Percentiles rank a stretch among this genome's conserved stretches.
phyloP scores from a whole-genome alignment of 164 flowering plant species.

The Berberis vulgaris region DNA sequence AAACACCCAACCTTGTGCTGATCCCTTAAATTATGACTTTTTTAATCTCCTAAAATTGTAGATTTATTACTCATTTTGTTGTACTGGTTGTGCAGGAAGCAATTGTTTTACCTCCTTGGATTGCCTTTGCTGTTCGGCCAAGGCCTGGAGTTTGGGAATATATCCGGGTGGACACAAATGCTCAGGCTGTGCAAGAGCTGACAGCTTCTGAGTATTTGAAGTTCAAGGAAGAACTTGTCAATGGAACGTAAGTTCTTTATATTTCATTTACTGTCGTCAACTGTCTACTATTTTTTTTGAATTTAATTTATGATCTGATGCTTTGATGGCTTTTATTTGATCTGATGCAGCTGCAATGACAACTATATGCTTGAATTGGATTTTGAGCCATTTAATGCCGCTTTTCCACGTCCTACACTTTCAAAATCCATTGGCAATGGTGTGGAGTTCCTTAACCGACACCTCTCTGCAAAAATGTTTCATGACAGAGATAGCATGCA shows the following conservation, averaged over 20 bases:
- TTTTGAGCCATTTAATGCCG: slow-evolving; percentile 87
- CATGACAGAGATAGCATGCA: slow-evolving; percentile 88
- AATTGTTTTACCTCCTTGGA: slow-evolving; percentile 81
- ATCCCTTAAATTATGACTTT: neutral
- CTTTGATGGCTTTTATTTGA: neutral
- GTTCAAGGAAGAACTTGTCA: slow-evolving; percentile 83
- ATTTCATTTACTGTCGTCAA: neutral
- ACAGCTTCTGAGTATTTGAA: slow-evolving; percentile 60
- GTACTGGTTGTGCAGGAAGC: slow-evolving; percentile 70
- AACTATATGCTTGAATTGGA: slow-evolving; percentile 90
- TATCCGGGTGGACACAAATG: slow-evolving; percentile 61
- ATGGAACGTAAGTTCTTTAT: slow-evolving; percentile 50
- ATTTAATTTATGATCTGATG: neutral
- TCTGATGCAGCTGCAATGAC: slow-evolving; percentile 46
- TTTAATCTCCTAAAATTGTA: neutral
- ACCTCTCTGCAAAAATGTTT: slow-evolving; percentile 93
- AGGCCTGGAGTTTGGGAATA: slow-evolving; percentile 99
- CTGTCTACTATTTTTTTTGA: neutral
- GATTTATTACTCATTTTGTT: neutral
- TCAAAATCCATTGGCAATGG: slow-evolving; percentile 94
- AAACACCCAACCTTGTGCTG: neutral
- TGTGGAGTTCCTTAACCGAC: slow-evolving; percentile 90
- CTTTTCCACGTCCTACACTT: slow-evolving; percentile 73
- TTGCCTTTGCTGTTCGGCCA: slow-evolving; percentile 89
- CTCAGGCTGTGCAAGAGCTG: slow-evolving; percentile 63